Percentiles rank a stretch among this genome's conserved stretches.
phyloP scores from a whole-genome alignment of 768 basidiomycete genomes.

The Lentinula lateritia region DNA sequence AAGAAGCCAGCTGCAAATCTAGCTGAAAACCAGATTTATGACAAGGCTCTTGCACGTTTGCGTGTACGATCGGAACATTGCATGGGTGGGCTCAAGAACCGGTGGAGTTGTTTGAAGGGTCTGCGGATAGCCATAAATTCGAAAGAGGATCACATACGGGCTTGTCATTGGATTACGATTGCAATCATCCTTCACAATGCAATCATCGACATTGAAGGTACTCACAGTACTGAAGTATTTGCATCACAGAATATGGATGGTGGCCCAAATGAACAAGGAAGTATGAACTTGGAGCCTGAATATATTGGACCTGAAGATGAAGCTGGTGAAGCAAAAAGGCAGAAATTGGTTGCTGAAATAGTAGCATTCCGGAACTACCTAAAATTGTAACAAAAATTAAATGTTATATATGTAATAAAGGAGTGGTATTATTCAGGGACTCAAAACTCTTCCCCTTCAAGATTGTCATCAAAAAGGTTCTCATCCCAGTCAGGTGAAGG shows the following conservation, averaged over 20 bases:
- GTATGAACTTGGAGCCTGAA: neutral
- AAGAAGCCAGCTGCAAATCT: slow-evolving; percentile 21
- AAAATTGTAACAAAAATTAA: too few species aligned
- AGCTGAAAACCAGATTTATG: slow-evolving; percentile 22
- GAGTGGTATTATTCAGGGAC: too few species aligned
- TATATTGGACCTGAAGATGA: neutral
- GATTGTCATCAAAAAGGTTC: too few species aligned
- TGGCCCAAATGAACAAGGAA: neutral
- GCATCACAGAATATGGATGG: neutral
- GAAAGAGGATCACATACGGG: slow-evolving; percentile 20
- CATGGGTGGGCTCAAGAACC: slow-evolving; percentile 29
- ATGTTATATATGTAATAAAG: too few species aligned
- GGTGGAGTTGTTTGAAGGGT: slow-evolving; percentile 20
- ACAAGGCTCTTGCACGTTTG: slow-evolving; percentile 20
- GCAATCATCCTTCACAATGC: slow-evolving; percentile 30
- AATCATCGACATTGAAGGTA: slow-evolving; percentile 27
- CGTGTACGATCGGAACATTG: slow-evolving; percentile 30
- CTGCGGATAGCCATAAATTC: slow-evolving; percentile 24
- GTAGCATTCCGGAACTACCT: neutral
- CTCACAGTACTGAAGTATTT: slow-evolving; percentile 11
- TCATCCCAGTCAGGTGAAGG: too few species aligned
- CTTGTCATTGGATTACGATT: slow-evolving; percentile 24
- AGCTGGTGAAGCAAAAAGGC: neutral
- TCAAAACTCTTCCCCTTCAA: too few species aligned
- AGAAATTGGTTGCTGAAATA: neutral